phyloP scores from a whole-genome alignment of 2,329 filamentous ascomycete species.

The Dactylellina sp. region DNA sequence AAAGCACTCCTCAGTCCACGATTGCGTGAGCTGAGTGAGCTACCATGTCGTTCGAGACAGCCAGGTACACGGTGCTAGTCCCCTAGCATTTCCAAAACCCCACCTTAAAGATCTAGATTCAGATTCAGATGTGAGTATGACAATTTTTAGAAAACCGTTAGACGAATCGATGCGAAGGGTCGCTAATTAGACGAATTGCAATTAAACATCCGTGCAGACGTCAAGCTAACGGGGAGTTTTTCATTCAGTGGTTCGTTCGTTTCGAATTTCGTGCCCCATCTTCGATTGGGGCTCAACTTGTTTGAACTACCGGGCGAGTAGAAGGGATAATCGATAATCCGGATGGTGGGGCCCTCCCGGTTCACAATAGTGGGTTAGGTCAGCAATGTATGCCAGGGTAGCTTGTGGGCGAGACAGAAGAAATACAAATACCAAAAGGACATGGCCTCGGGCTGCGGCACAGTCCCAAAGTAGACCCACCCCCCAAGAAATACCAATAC shows the following conservation, averaged over 20 bases:
- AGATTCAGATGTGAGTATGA: neutral
- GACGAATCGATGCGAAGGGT: neutral
- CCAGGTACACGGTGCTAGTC: no score
- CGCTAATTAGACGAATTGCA: neutral
- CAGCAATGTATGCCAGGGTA: neutral
- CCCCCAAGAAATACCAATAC: neutral
- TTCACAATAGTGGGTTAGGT: neutral
- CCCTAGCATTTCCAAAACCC: no score
- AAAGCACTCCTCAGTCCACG: neutral
- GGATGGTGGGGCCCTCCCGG: neutral
- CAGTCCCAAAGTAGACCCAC: neutral
- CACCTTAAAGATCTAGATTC: no score
- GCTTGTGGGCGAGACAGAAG: no score
- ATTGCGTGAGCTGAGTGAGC: neutral
- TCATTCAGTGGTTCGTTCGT: neutral
- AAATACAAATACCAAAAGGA: neutral
- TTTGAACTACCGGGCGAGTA: neutral
- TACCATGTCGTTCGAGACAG: no score
- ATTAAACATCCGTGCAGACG: neutral
- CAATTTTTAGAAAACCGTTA: constrained; percentile 13
- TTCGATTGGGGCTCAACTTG: no score
- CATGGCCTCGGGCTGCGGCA: neutral
- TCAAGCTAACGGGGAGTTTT: constrained; percentile 17
- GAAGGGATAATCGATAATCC: constrained; percentile 21
- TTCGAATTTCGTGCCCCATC: neutral